These are phyloP conservation scores for Sarocladium kiliense DNA, from an alignment of 2,329 filamentous ascomycete genomes.

Conservation along the genomic window DNA sequence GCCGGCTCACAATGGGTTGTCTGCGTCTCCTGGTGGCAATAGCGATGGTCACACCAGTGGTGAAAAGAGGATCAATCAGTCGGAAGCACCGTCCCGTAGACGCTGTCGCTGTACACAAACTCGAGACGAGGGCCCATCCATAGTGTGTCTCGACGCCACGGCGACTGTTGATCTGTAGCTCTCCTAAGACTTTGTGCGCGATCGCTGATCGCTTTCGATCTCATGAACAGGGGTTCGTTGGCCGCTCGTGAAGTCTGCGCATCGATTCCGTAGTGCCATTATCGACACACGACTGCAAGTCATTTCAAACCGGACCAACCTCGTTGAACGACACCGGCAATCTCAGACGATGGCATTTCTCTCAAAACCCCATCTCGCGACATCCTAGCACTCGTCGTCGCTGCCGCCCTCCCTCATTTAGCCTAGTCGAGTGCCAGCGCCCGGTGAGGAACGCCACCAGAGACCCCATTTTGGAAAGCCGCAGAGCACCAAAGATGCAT, in stretches of 20 bases:
- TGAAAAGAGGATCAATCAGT: not conserved
- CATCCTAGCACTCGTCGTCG: not conserved
- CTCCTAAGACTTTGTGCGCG: not conserved
- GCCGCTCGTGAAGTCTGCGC: too few species aligned
- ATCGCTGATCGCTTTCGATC: not conserved
- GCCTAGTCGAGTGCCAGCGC: not conserved
- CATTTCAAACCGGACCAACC: not conserved
- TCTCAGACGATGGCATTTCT: slow-evolving; percentile 2
- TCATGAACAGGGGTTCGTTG: not conserved
- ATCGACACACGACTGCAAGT: too few species aligned
- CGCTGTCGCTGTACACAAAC: not conserved
- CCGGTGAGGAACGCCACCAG: not conserved
- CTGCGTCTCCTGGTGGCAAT: not conserved
- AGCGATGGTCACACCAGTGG: not conserved
- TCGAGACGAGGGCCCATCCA: too few species aligned
- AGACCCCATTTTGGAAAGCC: not conserved
- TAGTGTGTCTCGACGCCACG: too few species aligned
- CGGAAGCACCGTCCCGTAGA: not conserved
- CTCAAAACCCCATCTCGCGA: not conserved
- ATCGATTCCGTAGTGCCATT: too few species aligned
- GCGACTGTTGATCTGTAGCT: not conserved
- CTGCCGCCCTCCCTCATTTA: not conserved
- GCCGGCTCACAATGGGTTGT: not conserved
- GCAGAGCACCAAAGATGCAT: not conserved
- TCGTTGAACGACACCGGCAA: too few species aligned